Evolutionary conservation across 208 protist species (phyloP).

Genomic region (Trypanosoma platydactyli): DNA sequence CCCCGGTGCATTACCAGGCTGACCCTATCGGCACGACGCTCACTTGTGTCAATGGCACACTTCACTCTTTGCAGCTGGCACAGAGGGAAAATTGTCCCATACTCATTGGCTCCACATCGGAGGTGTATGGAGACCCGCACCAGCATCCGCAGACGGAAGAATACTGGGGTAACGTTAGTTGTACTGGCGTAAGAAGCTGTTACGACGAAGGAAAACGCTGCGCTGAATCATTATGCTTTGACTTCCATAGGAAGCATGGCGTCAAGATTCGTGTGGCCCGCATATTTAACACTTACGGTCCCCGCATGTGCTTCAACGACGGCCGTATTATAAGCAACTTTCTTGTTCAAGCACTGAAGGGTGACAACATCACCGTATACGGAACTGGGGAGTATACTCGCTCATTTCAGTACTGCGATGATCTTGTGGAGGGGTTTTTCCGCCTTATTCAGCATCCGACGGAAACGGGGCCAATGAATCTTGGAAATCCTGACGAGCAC

Average conservation of each 20-base stretch:
- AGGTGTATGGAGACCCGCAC: slow-evolving; percentile 94
- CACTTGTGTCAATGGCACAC: slow-evolving; percentile 91
- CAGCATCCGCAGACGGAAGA: slow-evolving; percentile 91
- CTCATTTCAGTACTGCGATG: slow-evolving; percentile 87
- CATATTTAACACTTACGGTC: slow-evolving; percentile 98
- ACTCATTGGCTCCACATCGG: slow-evolving; percentile 87
- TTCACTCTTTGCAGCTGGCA: slow-evolving; percentile 92
- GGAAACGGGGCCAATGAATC: slow-evolving; percentile 64
- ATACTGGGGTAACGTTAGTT: slow-evolving; percentile 93
- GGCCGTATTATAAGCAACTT: slow-evolving; percentile 96
- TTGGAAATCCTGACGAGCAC: slow-evolving; percentile 75
- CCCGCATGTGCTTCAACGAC: slow-evolving; percentile 94
- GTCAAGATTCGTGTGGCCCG: slow-evolving; percentile 89
- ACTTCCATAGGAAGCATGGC: slow-evolving; percentile 71
- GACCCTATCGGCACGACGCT: slow-evolving; percentile 94
- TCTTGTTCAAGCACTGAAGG: slow-evolving; percentile 85
- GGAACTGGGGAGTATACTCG: slow-evolving; percentile 91
- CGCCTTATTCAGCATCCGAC: slow-evolving; percentile 47
- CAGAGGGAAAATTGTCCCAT: slow-evolving; percentile 73
- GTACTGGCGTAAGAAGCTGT: slow-evolving; percentile 87
- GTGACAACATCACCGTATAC: slow-evolving; percentile 89
- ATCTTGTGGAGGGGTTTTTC: slow-evolving; percentile 69
- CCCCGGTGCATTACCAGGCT: slow-evolving; percentile 89
- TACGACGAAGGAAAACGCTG: slow-evolving; percentile 97
- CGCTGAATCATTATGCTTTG: slow-evolving; percentile 91